Conservation (phyloP, 768 basidiomycete species). For the Lactarius evosmus region DNA sequence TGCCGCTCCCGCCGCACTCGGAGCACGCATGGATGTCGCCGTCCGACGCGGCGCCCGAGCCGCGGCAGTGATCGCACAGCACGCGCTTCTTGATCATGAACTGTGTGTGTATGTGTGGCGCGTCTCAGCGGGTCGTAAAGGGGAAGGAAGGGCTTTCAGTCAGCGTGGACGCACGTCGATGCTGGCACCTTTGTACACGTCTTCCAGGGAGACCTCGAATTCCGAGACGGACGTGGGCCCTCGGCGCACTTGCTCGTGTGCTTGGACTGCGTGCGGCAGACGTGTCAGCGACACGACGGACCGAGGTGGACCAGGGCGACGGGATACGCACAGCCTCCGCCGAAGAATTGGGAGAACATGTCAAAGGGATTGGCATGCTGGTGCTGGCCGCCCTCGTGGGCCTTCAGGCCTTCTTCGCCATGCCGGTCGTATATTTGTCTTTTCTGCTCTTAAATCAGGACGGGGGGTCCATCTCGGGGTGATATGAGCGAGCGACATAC, state of each 20-base stretch:
- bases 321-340: conserved; percentile 60
- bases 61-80: conserved; percentile 96
- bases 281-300: neutral
- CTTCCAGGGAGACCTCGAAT: conserved; percentile 82
- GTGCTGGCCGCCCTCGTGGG: conserved; percentile 83
- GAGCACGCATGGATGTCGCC: conserved; percentile 84
- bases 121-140: neutral
- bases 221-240: conserved; percentile 77
- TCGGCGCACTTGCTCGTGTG: conserved; percentile 62
- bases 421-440: conserved; percentile 90
- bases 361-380: conserved; percentile 85
- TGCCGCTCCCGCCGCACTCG: conserved; percentile 79
- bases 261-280: conserved; percentile 35
- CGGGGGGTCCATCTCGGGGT: neutral
- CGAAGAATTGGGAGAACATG: conserved; percentile 91
- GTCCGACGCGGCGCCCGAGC: conserved; percentile 89
- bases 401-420: conserved; percentile 93
- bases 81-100: conserved; percentile 90
- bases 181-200: conserved; percentile 83
- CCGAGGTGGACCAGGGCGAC: neutral
- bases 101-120: conserved; percentile 40
- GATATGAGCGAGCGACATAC: conserved; percentile 41
- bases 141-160: conserved; percentile 5
- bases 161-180: conserved; percentile 59
- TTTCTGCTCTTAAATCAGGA: conserved; percentile 56